These are phyloP conservation scores for Mortierella sp. DNA, from an alignment of 371 early-diverging fungal genomes.

Conservation along the genomic window DNA sequence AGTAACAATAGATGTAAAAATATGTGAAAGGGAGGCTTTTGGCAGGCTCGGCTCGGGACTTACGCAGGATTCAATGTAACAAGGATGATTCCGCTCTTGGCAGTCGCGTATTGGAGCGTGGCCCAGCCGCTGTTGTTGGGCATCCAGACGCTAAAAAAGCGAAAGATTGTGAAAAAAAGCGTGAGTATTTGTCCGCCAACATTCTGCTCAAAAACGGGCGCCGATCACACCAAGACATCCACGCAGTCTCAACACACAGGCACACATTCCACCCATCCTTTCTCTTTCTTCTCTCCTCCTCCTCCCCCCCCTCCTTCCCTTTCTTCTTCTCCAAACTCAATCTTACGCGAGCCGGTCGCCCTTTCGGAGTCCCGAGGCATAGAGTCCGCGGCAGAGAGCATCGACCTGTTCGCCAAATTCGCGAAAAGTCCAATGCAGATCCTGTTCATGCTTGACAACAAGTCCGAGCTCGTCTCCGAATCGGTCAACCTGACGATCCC, in stretches of 20 bases:
- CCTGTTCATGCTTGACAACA: slow-evolving; percentile 51
- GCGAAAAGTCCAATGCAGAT: slow-evolving; percentile 47
- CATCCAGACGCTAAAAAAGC: slow-evolving; percentile 53
- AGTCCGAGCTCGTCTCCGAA: slow-evolving; percentile 47
- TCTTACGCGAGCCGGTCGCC: slow-evolving; percentile 58
- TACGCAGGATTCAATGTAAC: slow-evolving; percentile 60
- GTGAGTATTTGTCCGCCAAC: background rate
- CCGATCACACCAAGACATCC: no score
- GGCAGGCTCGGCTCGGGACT: slow-evolving; percentile 6
- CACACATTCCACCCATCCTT: no score
- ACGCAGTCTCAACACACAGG: no score
- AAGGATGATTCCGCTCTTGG: slow-evolving; percentile 57
- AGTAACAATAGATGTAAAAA: background rate
- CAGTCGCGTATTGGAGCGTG: slow-evolving; percentile 58
- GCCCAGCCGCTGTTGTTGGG: slow-evolving; percentile 59
- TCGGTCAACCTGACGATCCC: slow-evolving; percentile 32
- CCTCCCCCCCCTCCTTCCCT: no score
- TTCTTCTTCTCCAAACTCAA: background rate
- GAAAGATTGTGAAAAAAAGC: background rate
- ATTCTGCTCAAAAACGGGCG: no score
- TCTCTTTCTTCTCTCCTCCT: no score
- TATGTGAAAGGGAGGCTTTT: background rate
- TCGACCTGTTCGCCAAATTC: slow-evolving; percentile 54
- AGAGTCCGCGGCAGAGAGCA: slow-evolving; percentile 52
- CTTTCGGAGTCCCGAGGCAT: slow-evolving; percentile 49